These are phyloP conservation scores for Pisolithus tinctorius DNA, from an alignment of 768 basidiomycete species.

Conservation along the genomic window DNA sequence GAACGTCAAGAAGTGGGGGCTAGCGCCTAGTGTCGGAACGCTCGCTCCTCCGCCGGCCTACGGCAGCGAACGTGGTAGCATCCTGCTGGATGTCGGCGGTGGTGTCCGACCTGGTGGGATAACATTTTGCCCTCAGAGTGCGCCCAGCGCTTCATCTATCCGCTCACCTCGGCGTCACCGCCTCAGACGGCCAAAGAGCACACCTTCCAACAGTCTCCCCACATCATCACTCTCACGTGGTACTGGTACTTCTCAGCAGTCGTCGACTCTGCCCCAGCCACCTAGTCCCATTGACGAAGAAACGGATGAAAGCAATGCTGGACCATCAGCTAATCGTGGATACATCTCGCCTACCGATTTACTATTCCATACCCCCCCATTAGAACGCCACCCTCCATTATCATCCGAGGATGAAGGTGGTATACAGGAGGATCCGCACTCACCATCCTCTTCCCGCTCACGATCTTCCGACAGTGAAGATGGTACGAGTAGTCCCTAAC, in stretches of 20 bases:
- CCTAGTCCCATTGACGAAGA: constrained; percentile 75
- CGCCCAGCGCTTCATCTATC: constrained; percentile 41
- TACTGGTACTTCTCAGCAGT: constrained; percentile 44
- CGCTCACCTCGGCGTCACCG: constrained; percentile 51
- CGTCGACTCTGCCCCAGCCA: constrained; percentile 52
- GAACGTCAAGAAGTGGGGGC: constrained; percentile 99
- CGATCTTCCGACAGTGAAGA: constrained; percentile 46
- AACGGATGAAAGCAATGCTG: constrained; percentile 41
- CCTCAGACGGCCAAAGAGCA: constrained; percentile 46
- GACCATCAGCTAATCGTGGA: constrained; percentile 42
- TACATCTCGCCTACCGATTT: constrained; percentile 60
- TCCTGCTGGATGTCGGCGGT: constrained; percentile 82
- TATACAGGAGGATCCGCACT: constrained; percentile 21
- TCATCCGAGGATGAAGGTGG: constrained; percentile 25
- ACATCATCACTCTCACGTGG: constrained; percentile 64
- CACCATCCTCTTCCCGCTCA: constrained; percentile 43
- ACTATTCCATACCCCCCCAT: constrained; percentile 47
- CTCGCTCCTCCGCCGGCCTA: constrained; percentile 97
- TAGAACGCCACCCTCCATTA: constrained; percentile 41
- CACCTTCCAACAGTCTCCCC: constrained; percentile 29
- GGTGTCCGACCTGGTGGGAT: constrained; percentile 29
- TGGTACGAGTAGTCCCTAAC: constrained; percentile 74
- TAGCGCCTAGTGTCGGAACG: constrained; percentile 95
- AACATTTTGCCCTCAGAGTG: constrained; percentile 35
- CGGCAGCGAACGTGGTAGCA: constrained; percentile 94